A percentile compares a stretch with the other conserved stretches of the same genome.
Evolutionary conservation across 345 rosid species (phyloP).

Genomic region (Corchorus capsularis): DNA sequence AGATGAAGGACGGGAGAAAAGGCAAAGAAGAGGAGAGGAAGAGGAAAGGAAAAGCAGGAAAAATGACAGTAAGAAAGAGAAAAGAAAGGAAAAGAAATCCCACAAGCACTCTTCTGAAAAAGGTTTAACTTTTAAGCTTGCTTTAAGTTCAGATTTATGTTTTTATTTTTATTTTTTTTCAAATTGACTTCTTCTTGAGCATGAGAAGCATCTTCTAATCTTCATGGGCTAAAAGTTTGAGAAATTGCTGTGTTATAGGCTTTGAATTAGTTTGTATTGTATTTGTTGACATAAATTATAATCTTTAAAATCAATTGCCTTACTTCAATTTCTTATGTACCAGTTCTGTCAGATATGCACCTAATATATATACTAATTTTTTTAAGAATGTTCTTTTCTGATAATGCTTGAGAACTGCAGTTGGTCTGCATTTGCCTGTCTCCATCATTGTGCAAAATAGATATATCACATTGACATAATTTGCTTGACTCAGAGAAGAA

Average conservation of each 20-base stretch:
- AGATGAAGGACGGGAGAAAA: constrained; percentile 65
- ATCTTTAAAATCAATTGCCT: too few relatives aligned
- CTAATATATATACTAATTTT: neutral
- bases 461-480: constrained; percentile 29
- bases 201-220: neutral
- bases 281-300: neutral
- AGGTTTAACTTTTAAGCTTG: constrained; percentile 36
- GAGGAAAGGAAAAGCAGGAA: constrained; percentile 45
- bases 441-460: constrained; percentile 6
- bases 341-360: neutral
- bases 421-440: neutral
- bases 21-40: constrained; percentile 49
- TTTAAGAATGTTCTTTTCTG: neutral
- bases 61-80: constrained; percentile 43
- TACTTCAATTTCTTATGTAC: neutral
- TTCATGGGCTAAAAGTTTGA: neutral
- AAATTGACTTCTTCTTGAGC: neutral
- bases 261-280: neutral
- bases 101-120: constrained; percentile 56
- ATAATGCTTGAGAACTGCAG: constrained; percentile 3
- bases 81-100: constrained; percentile 55
- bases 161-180: neutral
- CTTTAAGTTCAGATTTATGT: neutral
- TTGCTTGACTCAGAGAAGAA: constrained; percentile 64
- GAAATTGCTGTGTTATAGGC: neutral